phyloP scores from a whole-genome alignment of 768 basidiomycete genomes.

The Leucocoprinus sp. region DNA sequence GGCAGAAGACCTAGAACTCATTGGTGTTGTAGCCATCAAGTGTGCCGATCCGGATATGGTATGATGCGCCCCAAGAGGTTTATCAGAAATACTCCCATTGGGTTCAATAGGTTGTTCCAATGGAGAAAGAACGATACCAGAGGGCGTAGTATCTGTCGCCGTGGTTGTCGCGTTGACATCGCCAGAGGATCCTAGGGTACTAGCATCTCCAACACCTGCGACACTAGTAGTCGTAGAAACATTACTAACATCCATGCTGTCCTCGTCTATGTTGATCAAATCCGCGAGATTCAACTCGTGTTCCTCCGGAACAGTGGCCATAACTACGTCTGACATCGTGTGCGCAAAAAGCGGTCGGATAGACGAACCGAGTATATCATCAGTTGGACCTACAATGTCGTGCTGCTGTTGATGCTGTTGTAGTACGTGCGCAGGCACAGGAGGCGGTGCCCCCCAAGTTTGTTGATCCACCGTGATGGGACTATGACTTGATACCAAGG shows the following conservation, averaged over 20 bases:
- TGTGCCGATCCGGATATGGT: constrained; percentile 14
- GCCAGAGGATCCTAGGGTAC: constrained; percentile 8
- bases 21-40: constrained; percentile 12
- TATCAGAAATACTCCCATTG: neutral
- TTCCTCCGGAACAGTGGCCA: constrained; percentile 26
- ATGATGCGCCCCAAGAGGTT: constrained; percentile 1
- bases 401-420: constrained; percentile 19
- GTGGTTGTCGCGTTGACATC: too few relatives aligned
- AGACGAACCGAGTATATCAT: constrained; percentile 11
- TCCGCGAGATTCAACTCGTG: constrained; percentile 67
- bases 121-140: constrained; percentile 7
- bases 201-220: constrained; percentile 8
- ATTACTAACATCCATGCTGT: constrained; percentile 25
- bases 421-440: constrained; percentile 41
- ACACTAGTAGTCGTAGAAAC: neutral
- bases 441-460: constrained; percentile 57
- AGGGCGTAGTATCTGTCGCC: constrained; percentile 11
- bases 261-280: constrained; percentile 73
- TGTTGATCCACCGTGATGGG: constrained; percentile 20
- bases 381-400: constrained; percentile 7
- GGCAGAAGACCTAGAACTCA: constrained; percentile 21
- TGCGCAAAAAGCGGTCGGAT: constrained; percentile 23
- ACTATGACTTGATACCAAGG: constrained; percentile 35
- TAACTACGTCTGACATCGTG: constrained; percentile 28
- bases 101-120: constrained; percentile 7